Percentiles rank a stretch among this genome's conserved stretches.
phyloP scores from a whole-genome alignment of 768 basidiomycete species.

The Leccinum boreale region DNA sequence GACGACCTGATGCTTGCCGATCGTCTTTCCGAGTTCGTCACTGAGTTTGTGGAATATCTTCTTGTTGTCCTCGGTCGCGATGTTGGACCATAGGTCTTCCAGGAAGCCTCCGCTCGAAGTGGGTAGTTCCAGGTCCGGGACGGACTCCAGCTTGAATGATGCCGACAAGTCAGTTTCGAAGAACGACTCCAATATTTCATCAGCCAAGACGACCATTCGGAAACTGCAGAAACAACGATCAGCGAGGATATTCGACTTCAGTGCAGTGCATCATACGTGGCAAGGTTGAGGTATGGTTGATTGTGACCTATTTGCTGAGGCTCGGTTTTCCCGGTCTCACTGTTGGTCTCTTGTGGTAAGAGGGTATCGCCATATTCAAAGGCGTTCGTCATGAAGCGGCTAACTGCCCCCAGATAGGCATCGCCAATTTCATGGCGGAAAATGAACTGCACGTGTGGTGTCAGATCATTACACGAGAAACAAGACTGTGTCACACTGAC shows the following conservation, averaged over 20 bases:
- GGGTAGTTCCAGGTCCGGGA: slow-evolving; percentile 65
- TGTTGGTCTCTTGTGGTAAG: slow-evolving; percentile 44
- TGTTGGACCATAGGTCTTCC: slow-evolving; percentile 85
- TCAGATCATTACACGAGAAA: slow-evolving; percentile 1
- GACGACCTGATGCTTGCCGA: slow-evolving; percentile 87
- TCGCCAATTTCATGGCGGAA: slow-evolving; percentile 97
- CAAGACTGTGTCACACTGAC: slow-evolving; percentile 36
- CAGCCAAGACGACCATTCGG: slow-evolving; percentile 97
- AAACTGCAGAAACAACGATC: slow-evolving; percentile 51
- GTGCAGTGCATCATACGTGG: slow-evolving; percentile 52
- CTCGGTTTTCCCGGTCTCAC: slow-evolving; percentile 35
- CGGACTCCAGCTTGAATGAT: slow-evolving; percentile 77
- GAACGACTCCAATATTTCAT: slow-evolving; percentile 94
- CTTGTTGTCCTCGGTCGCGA: slow-evolving; percentile 89
- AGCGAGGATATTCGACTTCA: slow-evolving; percentile 4
- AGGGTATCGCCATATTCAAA: slow-evolving; percentile 98
- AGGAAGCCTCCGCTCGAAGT: slow-evolving; percentile 57
- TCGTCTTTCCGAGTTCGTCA: slow-evolving; percentile 91
- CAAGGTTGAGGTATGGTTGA: slow-evolving; percentile 89
- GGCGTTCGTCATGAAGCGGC: slow-evolving; percentile 96
- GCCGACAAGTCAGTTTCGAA: slow-evolving; percentile 89
- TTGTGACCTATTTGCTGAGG: slow-evolving; percentile 63
- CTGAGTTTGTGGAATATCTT: slow-evolving; percentile 91
- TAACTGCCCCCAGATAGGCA: slow-evolving; percentile 93
- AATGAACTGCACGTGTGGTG: slow-evolving; percentile 68